phyloP scores from a whole-genome alignment of 441 rosid genomes.

The Bruguiera hainesii region DNA sequence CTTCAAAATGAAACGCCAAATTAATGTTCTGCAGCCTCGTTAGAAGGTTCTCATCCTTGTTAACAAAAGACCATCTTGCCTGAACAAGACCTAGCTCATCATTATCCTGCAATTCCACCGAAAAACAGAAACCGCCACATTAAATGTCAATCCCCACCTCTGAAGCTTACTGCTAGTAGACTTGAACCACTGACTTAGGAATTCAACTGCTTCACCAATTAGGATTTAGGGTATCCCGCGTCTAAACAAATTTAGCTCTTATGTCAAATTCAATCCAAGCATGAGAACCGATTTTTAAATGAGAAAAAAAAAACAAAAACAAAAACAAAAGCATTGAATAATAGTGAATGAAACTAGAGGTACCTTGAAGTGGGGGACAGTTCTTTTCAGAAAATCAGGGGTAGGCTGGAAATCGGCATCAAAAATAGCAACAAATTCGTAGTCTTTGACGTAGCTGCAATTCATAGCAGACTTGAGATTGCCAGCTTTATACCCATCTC shows the following conservation, averaged over 20 bases:
- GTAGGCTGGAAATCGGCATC: constrained; percentile 94
- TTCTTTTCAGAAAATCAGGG: constrained; percentile 73
- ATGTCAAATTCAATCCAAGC: too few relatives aligned
- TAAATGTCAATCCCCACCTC: not conserved
- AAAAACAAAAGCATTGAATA: too few relatives aligned
- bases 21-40: constrained; percentile 89
- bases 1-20: constrained; percentile 89
- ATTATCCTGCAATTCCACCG: constrained; percentile 51
- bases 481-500: constrained; percentile 96
- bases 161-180: not conserved
- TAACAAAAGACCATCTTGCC: constrained; percentile 95
- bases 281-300: too few relatives aligned
- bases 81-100: constrained; percentile 89
- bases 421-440: constrained; percentile 86
- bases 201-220: too few relatives aligned
- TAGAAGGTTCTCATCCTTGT: constrained; percentile 83
- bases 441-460: constrained; percentile 81
- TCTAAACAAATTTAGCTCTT: too few relatives aligned
- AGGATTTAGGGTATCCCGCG: too few relatives aligned
- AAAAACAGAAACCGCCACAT: not conserved
- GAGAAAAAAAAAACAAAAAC: too few relatives aligned
- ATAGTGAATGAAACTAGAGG: too few relatives aligned
- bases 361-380: constrained; percentile 89
- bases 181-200: not conserved
- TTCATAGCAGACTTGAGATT: constrained; percentile 94